A percentile compares a stretch with the other conserved stretches of the same genome.
phyloP scores from a whole-genome alignment of 805 yeast species.

The Suhomyces sp. region DNA sequence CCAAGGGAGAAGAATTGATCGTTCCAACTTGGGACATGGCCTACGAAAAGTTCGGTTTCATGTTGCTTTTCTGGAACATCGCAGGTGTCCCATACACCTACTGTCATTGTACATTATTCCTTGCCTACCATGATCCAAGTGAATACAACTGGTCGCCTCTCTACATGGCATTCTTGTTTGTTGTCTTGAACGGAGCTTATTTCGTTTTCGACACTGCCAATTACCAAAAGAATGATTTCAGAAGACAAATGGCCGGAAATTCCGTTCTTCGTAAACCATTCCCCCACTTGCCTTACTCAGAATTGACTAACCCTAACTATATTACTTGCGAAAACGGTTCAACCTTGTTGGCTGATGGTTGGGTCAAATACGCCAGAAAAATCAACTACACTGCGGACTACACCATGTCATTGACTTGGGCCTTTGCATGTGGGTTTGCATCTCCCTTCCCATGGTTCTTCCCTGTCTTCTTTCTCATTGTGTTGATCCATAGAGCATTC shows the following conservation, averaged over 20 bases:
- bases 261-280: conserved; percentile 74
- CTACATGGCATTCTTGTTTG: conserved; percentile 59
- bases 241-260: conserved; percentile 83
- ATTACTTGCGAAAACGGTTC: conserved; percentile 86
- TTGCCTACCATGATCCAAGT: conserved; percentile 78
- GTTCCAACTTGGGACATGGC: conserved; percentile 99
- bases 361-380: conserved; percentile 93
- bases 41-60: conserved; percentile 98
- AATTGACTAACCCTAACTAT: conserved; percentile 79
- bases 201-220: conserved; percentile 93
- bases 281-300: conserved; percentile 89
- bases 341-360: conserved; percentile 83
- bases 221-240: conserved; percentile 92
- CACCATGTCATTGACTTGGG: conserved; percentile 88
- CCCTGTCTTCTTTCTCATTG: conserved; percentile 86
- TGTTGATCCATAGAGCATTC: conserved; percentile 81
- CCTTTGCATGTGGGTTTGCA: conserved; percentile 79
- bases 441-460: conserved; percentile 96
- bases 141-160: conserved; percentile 73
- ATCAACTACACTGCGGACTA: conserved; percentile 94
- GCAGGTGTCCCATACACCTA: conserved; percentile 99
- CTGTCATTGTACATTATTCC: conserved; percentile 86
- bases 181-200: conserved; percentile 65
- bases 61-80: conserved; percentile 98
- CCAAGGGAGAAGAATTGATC: conserved; percentile 96